phyloP scores from a whole-genome alignment of 257 asterid genomes.

The Nicotiana noctiflora region DNA sequence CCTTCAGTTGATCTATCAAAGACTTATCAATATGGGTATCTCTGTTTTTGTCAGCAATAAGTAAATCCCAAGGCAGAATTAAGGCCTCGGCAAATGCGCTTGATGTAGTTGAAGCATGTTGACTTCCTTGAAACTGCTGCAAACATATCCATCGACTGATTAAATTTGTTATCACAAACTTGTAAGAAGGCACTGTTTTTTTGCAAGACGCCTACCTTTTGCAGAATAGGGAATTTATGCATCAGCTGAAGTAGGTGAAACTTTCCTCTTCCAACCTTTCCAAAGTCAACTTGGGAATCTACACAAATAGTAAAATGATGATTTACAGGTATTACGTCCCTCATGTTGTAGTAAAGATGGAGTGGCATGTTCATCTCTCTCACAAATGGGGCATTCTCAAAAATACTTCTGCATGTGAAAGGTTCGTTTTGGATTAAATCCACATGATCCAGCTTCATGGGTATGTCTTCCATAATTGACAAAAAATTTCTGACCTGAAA shows the following conservation, averaged over 20 bases:
- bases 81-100: conserved; percentile 66
- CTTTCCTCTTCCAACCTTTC: conserved; percentile 48
- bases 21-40: conserved; percentile 17
- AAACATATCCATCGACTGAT: conserved; percentile 8
- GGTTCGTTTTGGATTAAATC: conserved; percentile 35
- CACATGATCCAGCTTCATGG: conserved; percentile 32
- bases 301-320: conserved; percentile 26
- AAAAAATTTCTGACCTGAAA: conserved; percentile 53
- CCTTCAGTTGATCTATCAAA: conserved; percentile 24
- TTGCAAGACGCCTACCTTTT: conserved; percentile 40
- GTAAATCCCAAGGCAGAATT: conserved; percentile 77
- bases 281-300: conserved; percentile 25
- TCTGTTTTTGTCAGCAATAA: conserved; percentile 38
- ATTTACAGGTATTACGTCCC: conserved; percentile 28
- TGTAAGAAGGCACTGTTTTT: conserved; percentile 1
- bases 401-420: conserved; percentile 60
- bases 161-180: conserved; percentile 1
- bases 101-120: conserved; percentile 32
- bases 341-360: conserved; percentile 35
- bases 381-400: conserved; percentile 27
- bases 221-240: conserved; percentile 76
- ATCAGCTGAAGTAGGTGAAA: conserved; percentile 59
- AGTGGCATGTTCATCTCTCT: conserved; percentile 34
- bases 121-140: conserved; percentile 48
- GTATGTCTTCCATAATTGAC: conserved; percentile 54